phyloP scores from a whole-genome alignment of 345 rosid species.

The Theobroma cacao region DNA sequence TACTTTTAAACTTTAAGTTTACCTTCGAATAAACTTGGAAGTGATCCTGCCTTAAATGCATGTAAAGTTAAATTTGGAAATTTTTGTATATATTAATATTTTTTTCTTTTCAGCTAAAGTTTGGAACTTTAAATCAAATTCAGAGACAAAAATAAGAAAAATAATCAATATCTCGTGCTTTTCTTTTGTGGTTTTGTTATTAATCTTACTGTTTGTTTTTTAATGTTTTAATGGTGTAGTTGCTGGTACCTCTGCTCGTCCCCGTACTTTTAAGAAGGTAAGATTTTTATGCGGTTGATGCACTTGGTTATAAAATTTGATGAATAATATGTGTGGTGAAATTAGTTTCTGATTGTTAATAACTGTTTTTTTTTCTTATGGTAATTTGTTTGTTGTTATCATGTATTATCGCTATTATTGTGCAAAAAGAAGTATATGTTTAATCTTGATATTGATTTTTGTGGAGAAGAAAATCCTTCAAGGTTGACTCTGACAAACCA shows the following conservation, averaged over 20 bases:
- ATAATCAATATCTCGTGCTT: background rate
- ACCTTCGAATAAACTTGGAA: background rate
- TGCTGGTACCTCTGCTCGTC: conserved; percentile 86
- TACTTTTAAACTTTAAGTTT: background rate
- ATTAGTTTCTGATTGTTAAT: background rate
- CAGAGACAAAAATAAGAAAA: background rate
- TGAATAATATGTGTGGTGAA: background rate
- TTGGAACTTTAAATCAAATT: background rate
- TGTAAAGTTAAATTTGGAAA: background rate
- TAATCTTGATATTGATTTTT: background rate
- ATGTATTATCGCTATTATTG: background rate
- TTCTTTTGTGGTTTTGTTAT: background rate
- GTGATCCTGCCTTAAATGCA: background rate
- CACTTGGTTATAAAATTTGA: background rate
- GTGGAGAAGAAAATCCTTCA: background rate
- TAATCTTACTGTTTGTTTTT: background rate
- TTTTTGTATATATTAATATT: too few species aligned
- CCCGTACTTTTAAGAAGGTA: conserved; percentile 81
- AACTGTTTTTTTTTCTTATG: background rate
- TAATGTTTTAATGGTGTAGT: conserved; percentile 47
- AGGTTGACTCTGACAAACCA: background rate
- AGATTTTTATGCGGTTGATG: background rate
- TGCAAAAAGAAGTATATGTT: background rate
- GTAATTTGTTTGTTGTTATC: background rate
- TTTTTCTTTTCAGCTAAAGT: background rate